A percentile compares a stretch with the other conserved stretches of the same genome.
Evolutionary conservation across 192 early-diverging fungal species (phyloP).

Genomic region (Umbelopsis isabellina): DNA sequence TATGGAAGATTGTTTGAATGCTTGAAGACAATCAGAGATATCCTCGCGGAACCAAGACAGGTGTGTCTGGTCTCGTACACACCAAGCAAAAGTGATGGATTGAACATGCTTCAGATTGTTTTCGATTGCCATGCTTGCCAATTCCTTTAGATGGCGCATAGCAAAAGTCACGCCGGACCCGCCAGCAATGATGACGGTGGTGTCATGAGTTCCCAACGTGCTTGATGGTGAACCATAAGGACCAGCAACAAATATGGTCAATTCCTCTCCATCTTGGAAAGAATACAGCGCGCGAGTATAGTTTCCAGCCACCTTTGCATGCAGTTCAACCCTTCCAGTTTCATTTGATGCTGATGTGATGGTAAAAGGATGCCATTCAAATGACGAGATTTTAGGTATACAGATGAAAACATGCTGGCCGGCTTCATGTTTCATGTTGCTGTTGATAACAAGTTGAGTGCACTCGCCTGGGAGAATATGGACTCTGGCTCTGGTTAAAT

Average conservation of each 20-base stretch:
- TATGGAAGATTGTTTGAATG: constrained; percentile 13
- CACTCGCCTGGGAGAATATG: constrained; percentile 38
- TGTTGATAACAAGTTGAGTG: constrained; percentile 38
- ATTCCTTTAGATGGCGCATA: constrained; percentile 45
- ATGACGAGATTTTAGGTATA: constrained; percentile 50
- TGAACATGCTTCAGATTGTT: background rate
- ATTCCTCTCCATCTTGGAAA: constrained; percentile 39
- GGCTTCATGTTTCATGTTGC: constrained; percentile 34
- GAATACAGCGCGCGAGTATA: constrained; percentile 44
- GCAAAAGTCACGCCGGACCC: constrained; percentile 52
- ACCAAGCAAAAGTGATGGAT: constrained; percentile 32
- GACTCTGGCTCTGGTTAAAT: constrained; percentile 40
- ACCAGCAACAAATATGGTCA: constrained; percentile 44
- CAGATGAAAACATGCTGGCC: constrained; percentile 54
- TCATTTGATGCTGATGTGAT: constrained; percentile 39
- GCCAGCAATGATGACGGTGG: constrained; percentile 42
- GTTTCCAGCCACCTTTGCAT: constrained; percentile 46
- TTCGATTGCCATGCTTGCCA: constrained; percentile 20
- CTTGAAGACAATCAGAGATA: constrained; percentile 11
- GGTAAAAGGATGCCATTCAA: constrained; percentile 61
- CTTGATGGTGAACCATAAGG: constrained; percentile 42
- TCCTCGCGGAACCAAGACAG: constrained; percentile 34
- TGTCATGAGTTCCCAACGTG: constrained; percentile 16
- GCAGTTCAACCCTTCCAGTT: constrained; percentile 29
- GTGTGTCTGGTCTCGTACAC: constrained; percentile 20